Evolutionary conservation across 352 stramenopile genomes (phyloP), one percentile per base, ranked within the genome.

Genomic region (Globisporangium radiosum): DNA sequence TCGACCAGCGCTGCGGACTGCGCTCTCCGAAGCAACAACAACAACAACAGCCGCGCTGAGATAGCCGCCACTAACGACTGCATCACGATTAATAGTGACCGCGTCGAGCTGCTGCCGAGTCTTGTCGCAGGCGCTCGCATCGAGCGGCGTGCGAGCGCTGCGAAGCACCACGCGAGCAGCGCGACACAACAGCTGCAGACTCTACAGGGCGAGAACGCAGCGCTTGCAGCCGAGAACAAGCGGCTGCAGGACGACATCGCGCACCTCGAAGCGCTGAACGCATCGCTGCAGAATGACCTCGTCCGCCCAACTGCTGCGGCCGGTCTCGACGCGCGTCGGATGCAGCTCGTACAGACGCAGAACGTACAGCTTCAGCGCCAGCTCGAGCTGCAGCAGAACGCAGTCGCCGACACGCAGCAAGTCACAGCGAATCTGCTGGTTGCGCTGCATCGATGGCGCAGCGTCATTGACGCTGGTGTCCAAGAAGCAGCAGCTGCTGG

Each of bases 351-450:
- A 1, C 70, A 83, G 56, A 68, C 74, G 5, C 78, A 88, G 54
- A 87, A 88, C 51, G n/a, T 85, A 37, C 78, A 88, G 57, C 72
- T 88, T 5, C 72, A 78, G 48, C 70, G 78, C 7, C 74, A 88
- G 53, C 48, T 88, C 36, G 51, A 52, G 5, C 25, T 88, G 10
- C 51, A 85, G 2, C 70, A 86, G 52, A 65, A 76, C 44, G 72
- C 74, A 1, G 55, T 78, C 14, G 37, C 56, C 3, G 68, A 63
- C 2, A 71, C 57, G 10, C 63, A 81, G n/a, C 69, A 72, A 40
- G 59, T 65, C 3, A 73, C 79, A 57, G 59, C 68, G 7, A 76
- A 62, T 56, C 52, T 87, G 1, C 48, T 77, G 36, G 69, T 60
- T 38, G 65, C 65, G 13, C 60, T 87, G 1, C 63, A 68, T 4